Evolutionary conservation across 139 green algal genomes (phyloP), one percentile per base, ranked within the genome.

Genomic region (Chlorella sp.): DNA sequence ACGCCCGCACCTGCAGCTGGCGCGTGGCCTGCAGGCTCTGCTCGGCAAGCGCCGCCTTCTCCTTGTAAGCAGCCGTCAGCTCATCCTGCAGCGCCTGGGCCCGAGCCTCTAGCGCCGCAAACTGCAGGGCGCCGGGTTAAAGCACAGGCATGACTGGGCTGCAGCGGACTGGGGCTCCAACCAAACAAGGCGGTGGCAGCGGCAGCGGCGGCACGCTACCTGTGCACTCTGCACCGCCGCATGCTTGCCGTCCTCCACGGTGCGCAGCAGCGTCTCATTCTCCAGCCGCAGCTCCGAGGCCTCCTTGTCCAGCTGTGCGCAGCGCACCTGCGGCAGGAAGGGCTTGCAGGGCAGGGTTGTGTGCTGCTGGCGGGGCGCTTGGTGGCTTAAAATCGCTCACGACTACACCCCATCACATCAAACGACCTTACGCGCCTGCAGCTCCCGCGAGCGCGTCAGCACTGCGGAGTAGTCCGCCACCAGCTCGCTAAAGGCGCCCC

Each of bases 241-340:
- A 3, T 79, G 67, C 39, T 57, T 82, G n/a, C 47, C 51, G 28
- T 82, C 80, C 44, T 88, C 78, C 18, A 86, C 55, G 41, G 65
- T 75, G 62, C 87, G 73, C 21, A 85, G 74, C 67, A 95, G 84
- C 6, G 63, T 81, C 26, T 83, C 75, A 16, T 92, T 94, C 71
- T 97, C 93, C 4, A 90, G 81, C 1, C 93, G 88, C 70, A 97
- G 88, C 92, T 97, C 94, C 2, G 85, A 86, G 0, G 80, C 92
- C 75, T 97, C 94, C 78, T 94, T 94, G 56, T 96, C 94, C 28
- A 96, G 88, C 87, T 96, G 93, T 4, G 83, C 81, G 30, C 87
- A 69, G 16, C 93, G 92, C 1, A 97, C 93, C 92, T 96, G 87
- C 30, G 28, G 44, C 21, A 4, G 9, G 25, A 25, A 39, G 30